Evolutionary conservation across 2,329 filamentous ascomycete genomes (phyloP), one percentile per base, ranked within the genome.

Genomic region (Alternaria ventricosa): DNA sequence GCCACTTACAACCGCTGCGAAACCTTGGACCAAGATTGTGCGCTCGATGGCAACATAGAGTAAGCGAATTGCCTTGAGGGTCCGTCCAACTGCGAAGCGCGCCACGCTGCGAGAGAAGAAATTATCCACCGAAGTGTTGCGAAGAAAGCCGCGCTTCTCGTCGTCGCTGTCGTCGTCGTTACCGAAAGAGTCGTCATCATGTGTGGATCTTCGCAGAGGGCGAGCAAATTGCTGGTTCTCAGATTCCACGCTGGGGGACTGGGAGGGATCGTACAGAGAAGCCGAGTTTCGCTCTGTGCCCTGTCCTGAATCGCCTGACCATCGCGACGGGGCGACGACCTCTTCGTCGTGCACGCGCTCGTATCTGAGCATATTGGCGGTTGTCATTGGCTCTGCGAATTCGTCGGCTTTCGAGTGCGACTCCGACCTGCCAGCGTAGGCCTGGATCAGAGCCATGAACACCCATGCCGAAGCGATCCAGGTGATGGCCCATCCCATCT

Each of bases 401-500:
- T 70, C 68, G 25, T 70, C 66, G 22, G 74, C 66, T 25, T 57
- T 25, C 3, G 68, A 53, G 68, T 71, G 45, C 66, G 53, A 57
- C 63, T 81, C 75, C 54, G 78, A 81, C 60, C 85, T 79, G 15
- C 85, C 84, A 5, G 86, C 84, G 64, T 91, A 87, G 45, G 85
- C 82, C 56, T 89, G 89, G 50, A 93, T 81, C 58, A 93, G 77
- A 53, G 88, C 87, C 76, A 97, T 83, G 43, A 91, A 72, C 15
- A 91, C 85, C 82, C 97, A 95, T 0, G 86, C 88, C 56, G 85
- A 85, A 11, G 92, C 85, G 5, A 94, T 84, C 84, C 88, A 91
- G 4, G 91, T 95, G 28, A 91, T 86, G 45, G 92, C 84, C 95
- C 95, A 98, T 58, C 94, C 94, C 46, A 95, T 86, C 78, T 92